These are phyloP conservation scores for Fragilariopsis cylindrus DNA, from an alignment of 108 stramenopile species.

Conservation along the genomic window DNA sequence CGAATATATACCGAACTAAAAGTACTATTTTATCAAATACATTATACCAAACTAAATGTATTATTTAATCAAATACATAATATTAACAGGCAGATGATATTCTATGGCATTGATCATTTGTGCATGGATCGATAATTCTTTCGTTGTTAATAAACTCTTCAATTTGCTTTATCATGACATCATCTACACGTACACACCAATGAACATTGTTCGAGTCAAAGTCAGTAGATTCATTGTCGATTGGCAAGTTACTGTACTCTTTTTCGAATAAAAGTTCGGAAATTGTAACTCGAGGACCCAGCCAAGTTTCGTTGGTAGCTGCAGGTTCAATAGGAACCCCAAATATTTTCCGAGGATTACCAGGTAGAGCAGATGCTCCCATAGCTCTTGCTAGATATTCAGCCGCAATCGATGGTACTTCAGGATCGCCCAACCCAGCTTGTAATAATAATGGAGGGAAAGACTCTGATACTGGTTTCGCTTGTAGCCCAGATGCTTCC, in stretches of 20 bases:
- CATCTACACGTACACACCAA: constrained; percentile 62
- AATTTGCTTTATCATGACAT: constrained; percentile 54
- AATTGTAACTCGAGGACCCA: constrained; percentile 38
- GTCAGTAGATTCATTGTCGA: constrained; percentile 20
- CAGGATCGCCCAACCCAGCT: constrained; percentile 62
- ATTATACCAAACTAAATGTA: no score
- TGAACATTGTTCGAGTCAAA: constrained; percentile 41
- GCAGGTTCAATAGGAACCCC: neutral
- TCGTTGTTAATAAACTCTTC: constrained; percentile 58
- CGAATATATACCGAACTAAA: no score
- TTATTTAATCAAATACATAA: no score
- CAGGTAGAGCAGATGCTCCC: constrained; percentile 45
- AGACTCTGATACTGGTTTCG: constrained; percentile 41
- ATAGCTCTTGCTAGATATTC: constrained; percentile 70
- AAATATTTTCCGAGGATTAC: constrained; percentile 37
- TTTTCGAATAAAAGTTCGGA: constrained; percentile 55
- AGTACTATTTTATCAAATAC: no score
- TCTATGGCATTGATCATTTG: constrained; percentile 39
- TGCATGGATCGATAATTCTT: constrained; percentile 61
- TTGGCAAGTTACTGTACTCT: constrained; percentile 41
- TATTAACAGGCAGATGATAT: neutral
- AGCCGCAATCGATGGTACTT: constrained; percentile 63
- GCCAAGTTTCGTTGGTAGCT: constrained; percentile 19
- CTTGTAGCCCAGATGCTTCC: constrained; percentile 63
- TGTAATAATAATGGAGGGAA: constrained; percentile 36